These are phyloP conservation scores for Colletotrichum noveboracense DNA, from an alignment of 2,329 filamentous ascomycete species.

Conservation along the genomic window DNA sequence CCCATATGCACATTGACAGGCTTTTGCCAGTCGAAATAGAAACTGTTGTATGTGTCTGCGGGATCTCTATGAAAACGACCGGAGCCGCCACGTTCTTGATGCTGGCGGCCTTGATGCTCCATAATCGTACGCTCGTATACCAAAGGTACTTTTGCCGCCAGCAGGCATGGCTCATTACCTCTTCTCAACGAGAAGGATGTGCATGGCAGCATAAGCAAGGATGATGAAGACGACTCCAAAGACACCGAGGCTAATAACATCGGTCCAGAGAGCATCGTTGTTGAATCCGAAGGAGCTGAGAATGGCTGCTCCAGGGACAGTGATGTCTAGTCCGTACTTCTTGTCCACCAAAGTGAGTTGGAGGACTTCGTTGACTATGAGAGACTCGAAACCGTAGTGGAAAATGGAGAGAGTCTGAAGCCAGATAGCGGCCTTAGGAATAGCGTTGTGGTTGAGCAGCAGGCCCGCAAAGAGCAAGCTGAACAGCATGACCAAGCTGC, in stretches of 20 bases:
- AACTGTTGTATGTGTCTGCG: slow-evolving; percentile 5
- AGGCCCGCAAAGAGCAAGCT: slow-evolving; percentile 93
- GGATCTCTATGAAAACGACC: slow-evolving; percentile 14
- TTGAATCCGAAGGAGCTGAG: slow-evolving; percentile 95
- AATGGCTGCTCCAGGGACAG: slow-evolving; percentile 92
- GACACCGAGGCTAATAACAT: slow-evolving; percentile 80
- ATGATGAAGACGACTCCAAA: slow-evolving; percentile 86
- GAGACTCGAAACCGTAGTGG: slow-evolving; percentile 94
- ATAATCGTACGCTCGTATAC: slow-evolving; percentile 19
- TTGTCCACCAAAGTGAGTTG: slow-evolving; percentile 89
- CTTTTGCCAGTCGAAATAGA: slow-evolving; percentile 1
- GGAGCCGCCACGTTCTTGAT: neutral
- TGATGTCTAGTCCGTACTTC: slow-evolving; percentile 96
- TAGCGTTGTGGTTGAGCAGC: slow-evolving; percentile 91
- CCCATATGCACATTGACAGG: slow-evolving; percentile 16
- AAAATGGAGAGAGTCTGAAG: slow-evolving; percentile 95
- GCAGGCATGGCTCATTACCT: slow-evolving; percentile 51
- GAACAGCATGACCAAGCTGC: slow-evolving; percentile 96
- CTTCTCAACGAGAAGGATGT: slow-evolving; percentile 90
- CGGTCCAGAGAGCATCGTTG: slow-evolving; percentile 83
- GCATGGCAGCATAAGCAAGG: slow-evolving; percentile 91
- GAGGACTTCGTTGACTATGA: slow-evolving; percentile 96
- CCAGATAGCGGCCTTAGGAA: slow-evolving; percentile 85
- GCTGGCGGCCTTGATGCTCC: neutral
- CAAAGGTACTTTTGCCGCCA: neutral